Conservation (phyloP, 371 early-diverging fungal species). For the Mucor sp. region DNA sequence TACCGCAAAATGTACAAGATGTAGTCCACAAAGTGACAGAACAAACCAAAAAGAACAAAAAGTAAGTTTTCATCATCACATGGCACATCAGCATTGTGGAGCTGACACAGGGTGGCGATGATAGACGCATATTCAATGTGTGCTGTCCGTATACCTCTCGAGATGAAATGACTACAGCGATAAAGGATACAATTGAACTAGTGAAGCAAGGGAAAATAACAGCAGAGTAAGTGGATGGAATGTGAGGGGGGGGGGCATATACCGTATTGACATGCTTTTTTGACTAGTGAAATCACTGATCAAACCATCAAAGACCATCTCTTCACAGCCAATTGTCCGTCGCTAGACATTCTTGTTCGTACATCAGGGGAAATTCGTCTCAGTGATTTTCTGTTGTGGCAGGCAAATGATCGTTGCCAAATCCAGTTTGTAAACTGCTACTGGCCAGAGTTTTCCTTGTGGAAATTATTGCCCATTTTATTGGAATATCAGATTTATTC, state of each 20-base stretch:
- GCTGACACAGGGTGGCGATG: not conserved
- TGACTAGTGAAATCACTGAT: slow-evolving; percentile 65
- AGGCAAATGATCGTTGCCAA: slow-evolving; percentile 72
- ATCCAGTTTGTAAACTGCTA: slow-evolving; percentile 85
- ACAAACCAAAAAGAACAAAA: slow-evolving; percentile 70
- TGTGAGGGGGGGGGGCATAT: not conserved
- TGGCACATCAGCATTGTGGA: not conserved
- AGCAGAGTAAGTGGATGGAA: slow-evolving; percentile 39
- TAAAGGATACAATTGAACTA: slow-evolving; percentile 51
- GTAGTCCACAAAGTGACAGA: slow-evolving; percentile 65
- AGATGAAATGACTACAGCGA: slow-evolving; percentile 83
- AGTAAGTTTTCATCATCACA: slow-evolving; percentile 36
- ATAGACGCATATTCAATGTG: slow-evolving; percentile 83
- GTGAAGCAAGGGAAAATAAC: slow-evolving; percentile 58
- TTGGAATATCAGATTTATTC: slow-evolving; percentile 77
- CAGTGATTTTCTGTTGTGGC: slow-evolving; percentile 98
- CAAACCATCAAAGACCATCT: slow-evolving; percentile 64
- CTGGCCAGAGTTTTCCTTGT: slow-evolving; percentile 96
- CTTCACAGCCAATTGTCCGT: slow-evolving; percentile 73
- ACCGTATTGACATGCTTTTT: not conserved
- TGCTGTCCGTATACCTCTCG: slow-evolving; percentile 97
- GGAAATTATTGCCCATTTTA: slow-evolving; percentile 81
- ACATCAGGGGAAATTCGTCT: slow-evolving; percentile 97
- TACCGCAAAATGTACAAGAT: slow-evolving; percentile 68
- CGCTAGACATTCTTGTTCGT: slow-evolving; percentile 94